Base-by-base conservation (phyloP, 2,329 filamentous ascomycete species). In the Cadophora luteo-olivacea region DNA sequence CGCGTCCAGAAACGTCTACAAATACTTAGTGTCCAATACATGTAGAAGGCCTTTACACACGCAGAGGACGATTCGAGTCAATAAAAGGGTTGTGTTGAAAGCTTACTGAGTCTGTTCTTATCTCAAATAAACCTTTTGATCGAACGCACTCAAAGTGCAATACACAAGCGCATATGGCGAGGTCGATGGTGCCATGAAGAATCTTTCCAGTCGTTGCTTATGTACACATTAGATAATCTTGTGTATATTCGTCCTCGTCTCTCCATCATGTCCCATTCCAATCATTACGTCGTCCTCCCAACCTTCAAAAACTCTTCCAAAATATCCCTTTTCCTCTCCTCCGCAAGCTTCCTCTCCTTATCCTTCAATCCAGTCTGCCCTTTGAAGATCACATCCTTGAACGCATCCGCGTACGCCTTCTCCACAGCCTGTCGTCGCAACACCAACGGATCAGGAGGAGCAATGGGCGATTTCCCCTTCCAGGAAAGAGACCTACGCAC, bases 291-390 rank as follows among this genome's bases (percentile, higher is more conserved):
- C 57, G 36, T 29, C 57, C 57, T 60, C 51, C 63, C 63, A 33
- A 51, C 67, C 58, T 65, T 69, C 68, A 93, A 76, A 72, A 97
- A 97, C 33, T 93, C 81, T 77, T 94, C 91, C 36, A 97, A 77
- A 14, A 94, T 80, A 11, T 84, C 84, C 66, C 84, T 84, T 81
- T 89, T 91, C 77, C 87, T 86, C 67, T 91, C 91, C 71, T 90
- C 88, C 16, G 84, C 79, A 0, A 81, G 80, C 69, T 84, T 89
- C 72, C 81, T 86, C 69, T 92, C 90, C 79, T 87, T 77, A 7
- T 74, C 75, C 54, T 87, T 86, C 70, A 77, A 69, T 80, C 24
- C 78, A 80, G 3, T 73, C 1, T 81, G 77, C 1, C 81, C 77
- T 8, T 89, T 84, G 68, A 94, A 90, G 14, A 93, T 82, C 0